phyloP scores from a whole-genome alignment of 2,329 filamentous ascomycete genomes.

The Neocucurbitaria cava region DNA sequence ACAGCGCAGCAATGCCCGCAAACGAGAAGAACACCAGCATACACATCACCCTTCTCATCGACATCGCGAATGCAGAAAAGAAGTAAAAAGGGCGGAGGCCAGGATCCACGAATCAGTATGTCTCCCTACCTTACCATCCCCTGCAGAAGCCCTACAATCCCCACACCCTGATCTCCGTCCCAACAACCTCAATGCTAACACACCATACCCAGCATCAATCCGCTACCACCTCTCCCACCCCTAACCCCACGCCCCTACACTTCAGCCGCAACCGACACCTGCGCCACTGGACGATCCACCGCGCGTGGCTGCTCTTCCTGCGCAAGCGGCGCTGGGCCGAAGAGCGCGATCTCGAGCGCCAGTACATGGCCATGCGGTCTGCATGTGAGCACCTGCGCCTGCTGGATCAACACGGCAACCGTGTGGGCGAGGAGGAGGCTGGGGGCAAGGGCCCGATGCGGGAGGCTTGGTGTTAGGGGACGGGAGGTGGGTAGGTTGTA shows the following conservation, averaged over 20 bases:
- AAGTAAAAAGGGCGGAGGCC: slow-evolving; percentile 25
- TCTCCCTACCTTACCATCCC: not conserved
- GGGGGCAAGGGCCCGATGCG: slow-evolving; percentile 60
- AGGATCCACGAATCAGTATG: slow-evolving; percentile 45
- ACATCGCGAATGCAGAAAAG: slow-evolving; percentile 38
- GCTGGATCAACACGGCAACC: slow-evolving; percentile 52
- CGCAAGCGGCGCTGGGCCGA: slow-evolving; percentile 70
- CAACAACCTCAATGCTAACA: slow-evolving; percentile 1
- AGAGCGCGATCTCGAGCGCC: slow-evolving; percentile 75
- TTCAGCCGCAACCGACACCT: slow-evolving; percentile 87
- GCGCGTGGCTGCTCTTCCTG: slow-evolving; percentile 86
- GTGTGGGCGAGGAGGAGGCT: slow-evolving; percentile 56
- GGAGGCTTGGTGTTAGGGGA: slow-evolving; percentile 31
- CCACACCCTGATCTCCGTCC: not conserved
- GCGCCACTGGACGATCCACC: slow-evolving; percentile 98
- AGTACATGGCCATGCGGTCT: slow-evolving; percentile 80
- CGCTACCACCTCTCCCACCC: slow-evolving; percentile 75
- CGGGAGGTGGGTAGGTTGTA: slow-evolving; percentile 77
- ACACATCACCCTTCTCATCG: slow-evolving; percentile 38
- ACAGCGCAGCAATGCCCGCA: slow-evolving; percentile 23
- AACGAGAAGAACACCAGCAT: slow-evolving; percentile 16
- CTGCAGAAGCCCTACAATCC: not conserved
- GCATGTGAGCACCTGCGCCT: slow-evolving; percentile 84
- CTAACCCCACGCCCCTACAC: slow-evolving; percentile 74
- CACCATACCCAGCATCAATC: slow-evolving; percentile 64